Conservation (phyloP, 306 rosid genomes). For the Lablab purpureus region DNA sequence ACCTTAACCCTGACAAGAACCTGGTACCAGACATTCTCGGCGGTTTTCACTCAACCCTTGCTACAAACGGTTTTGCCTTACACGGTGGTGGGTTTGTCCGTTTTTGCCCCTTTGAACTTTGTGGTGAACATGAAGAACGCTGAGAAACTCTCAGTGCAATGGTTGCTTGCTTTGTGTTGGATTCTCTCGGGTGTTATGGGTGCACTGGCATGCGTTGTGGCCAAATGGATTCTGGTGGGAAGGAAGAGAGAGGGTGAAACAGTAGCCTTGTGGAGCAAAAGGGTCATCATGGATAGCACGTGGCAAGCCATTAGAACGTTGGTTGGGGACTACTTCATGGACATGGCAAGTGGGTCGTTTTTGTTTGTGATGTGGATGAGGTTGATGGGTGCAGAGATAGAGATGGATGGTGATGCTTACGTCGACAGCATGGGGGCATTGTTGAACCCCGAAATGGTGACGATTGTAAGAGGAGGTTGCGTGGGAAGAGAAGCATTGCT, state of each 20-base stretch:
- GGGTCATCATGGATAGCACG: slow-evolving; percentile 69
- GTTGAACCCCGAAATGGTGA: slow-evolving; percentile 94
- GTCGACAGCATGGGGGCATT: slow-evolving; percentile 84
- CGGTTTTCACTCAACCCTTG: slow-evolving; percentile 72
- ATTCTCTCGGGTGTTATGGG: slow-evolving; percentile 70
- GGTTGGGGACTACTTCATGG: slow-evolving; percentile 84
- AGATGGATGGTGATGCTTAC: slow-evolving; percentile 60
- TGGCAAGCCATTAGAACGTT: slow-evolving; percentile 89
- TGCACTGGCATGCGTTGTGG: slow-evolving; percentile 65
- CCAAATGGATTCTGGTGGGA: slow-evolving; percentile 77
- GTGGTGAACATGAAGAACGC: slow-evolving; percentile 56
- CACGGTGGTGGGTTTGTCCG: slow-evolving; percentile 61
- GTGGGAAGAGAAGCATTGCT: slow-evolving; percentile 87
- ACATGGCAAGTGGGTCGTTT: slow-evolving; percentile 78
- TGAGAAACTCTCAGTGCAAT: slow-evolving; percentile 53
- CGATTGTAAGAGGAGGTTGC: slow-evolving; percentile 77
- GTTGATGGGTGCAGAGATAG: slow-evolving; percentile 84
- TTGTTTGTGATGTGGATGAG: slow-evolving; percentile 77
- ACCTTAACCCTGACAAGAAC: slow-evolving; percentile 66
- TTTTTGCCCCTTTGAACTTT: slow-evolving; percentile 61
- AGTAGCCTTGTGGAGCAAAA: slow-evolving; percentile 66
- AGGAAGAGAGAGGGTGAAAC: slow-evolving; percentile 70
- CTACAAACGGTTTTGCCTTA: slow-evolving; percentile 75
- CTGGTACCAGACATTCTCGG: slow-evolving; percentile 70
- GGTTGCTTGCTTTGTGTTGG: slow-evolving; percentile 82